phyloP scores from a whole-genome alignment of 805 yeast species.

The Alloascoidea hylecoeti region DNA sequence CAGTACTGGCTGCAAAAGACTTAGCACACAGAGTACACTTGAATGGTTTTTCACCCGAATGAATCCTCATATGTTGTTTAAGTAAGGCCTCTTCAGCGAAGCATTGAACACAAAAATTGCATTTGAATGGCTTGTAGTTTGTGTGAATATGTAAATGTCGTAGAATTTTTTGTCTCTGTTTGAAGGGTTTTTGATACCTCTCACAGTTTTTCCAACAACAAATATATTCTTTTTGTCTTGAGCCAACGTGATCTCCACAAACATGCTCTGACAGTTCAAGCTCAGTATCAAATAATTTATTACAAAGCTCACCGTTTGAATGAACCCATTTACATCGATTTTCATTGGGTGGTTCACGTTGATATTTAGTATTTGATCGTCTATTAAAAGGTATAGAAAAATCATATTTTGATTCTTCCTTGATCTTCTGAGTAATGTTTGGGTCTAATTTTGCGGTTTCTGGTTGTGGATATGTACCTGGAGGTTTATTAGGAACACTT shows the following conservation, averaged over 20 bases:
- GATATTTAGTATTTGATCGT: conserved; percentile 2
- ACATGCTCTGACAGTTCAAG: conserved; percentile 63
- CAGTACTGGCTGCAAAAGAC: conserved; percentile 67
- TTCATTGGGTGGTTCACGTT: conserved; percentile 6
- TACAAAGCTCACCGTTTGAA: conserved; percentile 28
- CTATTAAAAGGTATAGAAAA: conserved; percentile 1
- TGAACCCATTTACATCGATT: conserved; percentile 26
- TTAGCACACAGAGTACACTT: conserved; percentile 62
- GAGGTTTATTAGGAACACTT: conserved; percentile 3
- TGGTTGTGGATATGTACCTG: conserved; percentile 3
- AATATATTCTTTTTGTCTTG: conserved; percentile 52
- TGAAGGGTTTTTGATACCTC: conserved; percentile 45
- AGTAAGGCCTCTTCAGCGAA: conserved; percentile 73
- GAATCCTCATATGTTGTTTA: conserved; percentile 69
- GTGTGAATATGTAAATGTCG: conserved; percentile 88
- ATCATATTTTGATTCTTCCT: conserved; percentile 3
- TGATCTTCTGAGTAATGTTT: conserved; percentile 1
- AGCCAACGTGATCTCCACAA: conserved; percentile 51
- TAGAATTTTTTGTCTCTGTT: conserved; percentile 73
- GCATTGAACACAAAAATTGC: conserved; percentile 50
- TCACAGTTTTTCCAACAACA: conserved; percentile 77
- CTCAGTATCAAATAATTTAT: conserved; percentile 30
- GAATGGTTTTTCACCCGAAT: conserved; percentile 85
- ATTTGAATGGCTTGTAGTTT: conserved; percentile 64
- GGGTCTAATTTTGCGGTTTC: conserved; percentile 4